Conservation (phyloP, 2,329 filamentous ascomycete genomes). For the Venturiaceae sp. region DNA sequence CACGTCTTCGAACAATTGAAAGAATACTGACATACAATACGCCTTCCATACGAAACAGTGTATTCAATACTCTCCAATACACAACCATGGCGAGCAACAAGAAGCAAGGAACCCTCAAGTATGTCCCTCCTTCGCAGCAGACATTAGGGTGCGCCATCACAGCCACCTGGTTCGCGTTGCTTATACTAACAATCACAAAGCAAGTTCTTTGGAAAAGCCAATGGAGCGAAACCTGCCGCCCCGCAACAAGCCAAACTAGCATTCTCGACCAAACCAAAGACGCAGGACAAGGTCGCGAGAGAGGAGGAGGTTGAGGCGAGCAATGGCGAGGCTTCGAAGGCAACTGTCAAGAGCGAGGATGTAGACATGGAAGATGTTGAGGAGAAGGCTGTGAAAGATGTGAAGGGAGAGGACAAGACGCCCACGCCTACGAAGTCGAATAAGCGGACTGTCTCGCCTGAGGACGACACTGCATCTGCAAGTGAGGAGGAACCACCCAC, state of each 20-base stretch:
- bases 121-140: conserved; percentile 65
- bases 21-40: too few species aligned
- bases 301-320: neutral
- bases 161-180: conserved; percentile 5
- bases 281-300: neutral
- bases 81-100: neutral
- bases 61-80: too few species aligned
- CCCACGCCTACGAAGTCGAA: neutral
- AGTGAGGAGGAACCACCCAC: neutral
- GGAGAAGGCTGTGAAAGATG: neutral
- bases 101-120: conserved; percentile 82
- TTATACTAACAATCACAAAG: conserved; percentile 36
- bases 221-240: conserved; percentile 48
- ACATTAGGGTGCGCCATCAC: conserved; percentile 57
- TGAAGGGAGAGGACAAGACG: neutral
- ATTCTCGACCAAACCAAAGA: conserved; percentile 46
- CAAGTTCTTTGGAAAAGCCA: conserved; percentile 71
- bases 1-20: too few species aligned
- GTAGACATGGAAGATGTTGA: neutral
- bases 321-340: neutral
- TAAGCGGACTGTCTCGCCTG: neutral
- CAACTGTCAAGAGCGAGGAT: neutral
- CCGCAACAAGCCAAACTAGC: conserved; percentile 70
- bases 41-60: too few species aligned
- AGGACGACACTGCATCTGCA: neutral